A percentile compares a stretch with the other conserved stretches of the same genome.
phyloP scores from a whole-genome alignment of 768 basidiomycete genomes.

The Antrodiella citrinella region DNA sequence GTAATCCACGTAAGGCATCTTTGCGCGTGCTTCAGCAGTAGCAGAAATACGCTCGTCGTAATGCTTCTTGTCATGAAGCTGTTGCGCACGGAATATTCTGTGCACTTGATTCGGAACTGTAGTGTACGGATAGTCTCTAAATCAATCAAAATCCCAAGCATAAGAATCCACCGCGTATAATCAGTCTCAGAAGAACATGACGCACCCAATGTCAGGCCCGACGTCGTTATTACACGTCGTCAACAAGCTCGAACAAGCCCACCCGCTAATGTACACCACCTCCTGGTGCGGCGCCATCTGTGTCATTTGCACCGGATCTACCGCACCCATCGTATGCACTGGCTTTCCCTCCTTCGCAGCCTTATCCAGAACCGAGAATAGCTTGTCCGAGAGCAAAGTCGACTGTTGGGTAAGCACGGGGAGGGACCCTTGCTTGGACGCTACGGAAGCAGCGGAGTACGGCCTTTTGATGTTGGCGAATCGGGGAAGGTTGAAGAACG shows the following conservation, averaged over 20 bases:
- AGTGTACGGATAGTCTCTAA: conserved; percentile 90
- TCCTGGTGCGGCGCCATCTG: conserved; percentile 88
- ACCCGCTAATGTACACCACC: conserved; percentile 87
- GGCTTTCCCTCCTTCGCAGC: conserved; percentile 59
- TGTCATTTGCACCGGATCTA: conserved; percentile 92
- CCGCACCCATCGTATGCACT: conserved; percentile 87
- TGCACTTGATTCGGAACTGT: conserved; percentile 96
- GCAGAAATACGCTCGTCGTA: conserved; percentile 77
- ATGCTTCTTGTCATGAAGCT: conserved; percentile 88
- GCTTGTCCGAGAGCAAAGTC: conserved; percentile 77
- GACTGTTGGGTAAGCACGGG: conserved; percentile 72
- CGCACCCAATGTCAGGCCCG: conserved; percentile 81
- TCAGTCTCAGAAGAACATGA: background rate
- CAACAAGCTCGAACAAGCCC: conserved; percentile 80
- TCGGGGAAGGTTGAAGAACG: conserved; percentile 71
- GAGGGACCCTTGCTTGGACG: conserved; percentile 82
- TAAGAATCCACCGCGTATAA: background rate
- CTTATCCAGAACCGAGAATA: conserved; percentile 59
- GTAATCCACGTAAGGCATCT: conserved; percentile 79
- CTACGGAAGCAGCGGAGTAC: conserved; percentile 74
- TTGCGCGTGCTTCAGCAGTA: conserved; percentile 53
- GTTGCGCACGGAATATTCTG: conserved; percentile 84
- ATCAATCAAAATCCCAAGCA: background rate
- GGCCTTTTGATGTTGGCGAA: conserved; percentile 69
- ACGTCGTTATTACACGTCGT: conserved; percentile 90